phyloP scores from a whole-genome alignment of 23 red algal species.

The Gracilaria domingensis region DNA sequence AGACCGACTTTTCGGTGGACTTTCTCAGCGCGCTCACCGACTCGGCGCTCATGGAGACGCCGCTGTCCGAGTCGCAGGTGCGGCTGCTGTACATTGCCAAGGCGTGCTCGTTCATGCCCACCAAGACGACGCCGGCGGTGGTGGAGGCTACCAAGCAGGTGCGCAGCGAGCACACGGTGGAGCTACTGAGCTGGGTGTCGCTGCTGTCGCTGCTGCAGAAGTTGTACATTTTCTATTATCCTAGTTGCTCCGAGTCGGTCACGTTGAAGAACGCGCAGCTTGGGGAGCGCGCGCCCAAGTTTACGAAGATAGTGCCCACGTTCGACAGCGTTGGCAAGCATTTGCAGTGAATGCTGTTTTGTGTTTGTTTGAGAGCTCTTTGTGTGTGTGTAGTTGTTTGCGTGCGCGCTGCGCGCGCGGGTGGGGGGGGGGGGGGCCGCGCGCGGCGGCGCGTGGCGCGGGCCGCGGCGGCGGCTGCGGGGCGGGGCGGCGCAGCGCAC shows the following conservation, averaged over 20 bases:
- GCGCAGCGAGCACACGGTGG: conserved; percentile 43
- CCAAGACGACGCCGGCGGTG: conserved; percentile 66
- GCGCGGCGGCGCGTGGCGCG: too few relatives aligned
- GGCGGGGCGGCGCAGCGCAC: too few relatives aligned
- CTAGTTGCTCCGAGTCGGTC: conserved; percentile 50
- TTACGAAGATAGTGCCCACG: conserved; percentile 61
- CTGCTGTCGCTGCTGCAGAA: conserved; percentile 61
- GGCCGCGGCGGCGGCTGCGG: too few relatives aligned
- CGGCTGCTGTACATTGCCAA: conserved; percentile 67
- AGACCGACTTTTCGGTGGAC: conserved; percentile 65
- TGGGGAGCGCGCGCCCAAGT: conserved; percentile 52
- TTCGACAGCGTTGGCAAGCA: conserved; percentile 12
- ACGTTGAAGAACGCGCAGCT: conserved; percentile 53
- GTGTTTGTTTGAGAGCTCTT: not conserved
- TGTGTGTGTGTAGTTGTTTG: not conserved
- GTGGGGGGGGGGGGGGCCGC: too few relatives aligned
- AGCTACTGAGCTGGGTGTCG: conserved; percentile 55
- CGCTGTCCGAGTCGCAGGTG: conserved; percentile 51
- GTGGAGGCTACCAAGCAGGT: conserved; percentile 51
- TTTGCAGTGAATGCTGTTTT: not conserved
- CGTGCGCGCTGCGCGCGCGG: not conserved
- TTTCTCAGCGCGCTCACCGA: conserved; percentile 53
- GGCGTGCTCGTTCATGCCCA: conserved; percentile 60
- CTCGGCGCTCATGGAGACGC: conserved; percentile 59
- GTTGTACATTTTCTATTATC: conserved; percentile 73